Evolutionary conservation across 1,139 yeast genomes (phyloP).

Genomic region (Yamadazyma dushanensis): DNA sequence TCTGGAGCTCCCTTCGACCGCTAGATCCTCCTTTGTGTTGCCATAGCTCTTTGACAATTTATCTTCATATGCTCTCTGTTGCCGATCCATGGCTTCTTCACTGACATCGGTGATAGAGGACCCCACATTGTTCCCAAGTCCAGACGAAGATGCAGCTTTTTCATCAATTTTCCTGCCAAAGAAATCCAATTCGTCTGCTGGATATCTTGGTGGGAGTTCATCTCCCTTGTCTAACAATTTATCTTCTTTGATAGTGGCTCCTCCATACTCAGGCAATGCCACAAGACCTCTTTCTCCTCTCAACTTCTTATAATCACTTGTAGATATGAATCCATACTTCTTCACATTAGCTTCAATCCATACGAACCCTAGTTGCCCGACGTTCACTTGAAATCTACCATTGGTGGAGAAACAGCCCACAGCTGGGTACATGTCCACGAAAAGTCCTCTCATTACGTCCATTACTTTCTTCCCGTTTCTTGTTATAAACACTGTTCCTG

Average conservation of each 20-base stretch:
- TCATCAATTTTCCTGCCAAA: conserved; percentile 43
- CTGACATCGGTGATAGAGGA: conserved; percentile 32
- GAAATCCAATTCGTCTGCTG: conserved; percentile 62
- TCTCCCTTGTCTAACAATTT: conserved; percentile 70
- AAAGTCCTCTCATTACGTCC: conserved; percentile 80
- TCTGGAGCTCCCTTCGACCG: conserved; percentile 2
- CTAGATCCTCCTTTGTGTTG: conserved; percentile 2
- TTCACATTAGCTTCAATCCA: conserved; percentile 94
- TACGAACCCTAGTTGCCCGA: conserved; percentile 91
- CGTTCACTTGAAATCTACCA: conserved; percentile 75
- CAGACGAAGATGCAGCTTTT: conserved; percentile 15
- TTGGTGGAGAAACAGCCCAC: conserved; percentile 77
- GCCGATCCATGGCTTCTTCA: conserved; percentile 41
- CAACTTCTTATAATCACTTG: conserved; percentile 47
- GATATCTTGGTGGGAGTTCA: conserved; percentile 68
- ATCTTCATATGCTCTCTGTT: conserved; percentile 36
- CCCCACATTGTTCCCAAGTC: not conserved
- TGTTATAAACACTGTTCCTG: conserved; percentile 85
- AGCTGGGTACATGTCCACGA: conserved; percentile 81
- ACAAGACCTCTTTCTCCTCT: conserved; percentile 48
- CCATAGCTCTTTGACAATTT: conserved; percentile 2
- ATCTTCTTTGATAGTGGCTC: conserved; percentile 22
- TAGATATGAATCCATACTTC: conserved; percentile 85
- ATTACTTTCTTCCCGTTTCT: conserved; percentile 86
- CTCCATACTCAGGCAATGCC: conserved; percentile 39